A percentile compares a stretch with the other conserved stretches of the same genome.
Conservation (phyloP, 441 rosid species). For the Populus hybrid region DNA sequence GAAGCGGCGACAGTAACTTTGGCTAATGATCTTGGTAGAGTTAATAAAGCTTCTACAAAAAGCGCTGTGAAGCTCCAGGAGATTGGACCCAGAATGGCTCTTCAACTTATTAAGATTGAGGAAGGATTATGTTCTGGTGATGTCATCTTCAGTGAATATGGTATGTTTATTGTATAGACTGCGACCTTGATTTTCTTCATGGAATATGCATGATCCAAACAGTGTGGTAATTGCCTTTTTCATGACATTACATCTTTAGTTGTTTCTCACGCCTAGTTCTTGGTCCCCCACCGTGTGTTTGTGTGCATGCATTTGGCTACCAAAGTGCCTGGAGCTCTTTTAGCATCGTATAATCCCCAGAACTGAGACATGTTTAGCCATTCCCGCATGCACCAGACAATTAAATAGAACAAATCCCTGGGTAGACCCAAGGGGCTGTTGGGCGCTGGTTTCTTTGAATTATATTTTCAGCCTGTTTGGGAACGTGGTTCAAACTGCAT, state of each 20-base stretch:
- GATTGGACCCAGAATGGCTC: constrained; percentile 91
- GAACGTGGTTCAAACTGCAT: too few relatives aligned
- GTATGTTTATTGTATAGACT: constrained; percentile 32
- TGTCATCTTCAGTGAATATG: constrained; percentile 67
- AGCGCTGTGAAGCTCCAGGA: constrained; percentile 89
- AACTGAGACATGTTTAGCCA: background rate
- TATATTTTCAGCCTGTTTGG: background rate
- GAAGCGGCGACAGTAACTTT: constrained; percentile 88
- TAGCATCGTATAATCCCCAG: background rate
- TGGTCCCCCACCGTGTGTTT: background rate
- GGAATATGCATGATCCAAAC: background rate
- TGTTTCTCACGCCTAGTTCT: background rate
- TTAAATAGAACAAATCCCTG: too few relatives aligned
- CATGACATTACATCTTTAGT: background rate
- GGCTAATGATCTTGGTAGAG: constrained; percentile 65
- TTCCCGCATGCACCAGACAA: background rate
- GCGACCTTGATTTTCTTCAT: too few relatives aligned
- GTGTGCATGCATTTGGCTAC: background rate
- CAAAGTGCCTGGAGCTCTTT: background rate
- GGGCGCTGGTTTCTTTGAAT: background rate
- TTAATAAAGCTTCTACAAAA: constrained; percentile 57
- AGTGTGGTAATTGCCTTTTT: background rate
- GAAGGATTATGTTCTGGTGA: constrained; percentile 81
- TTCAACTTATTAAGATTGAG: constrained; percentile 76
- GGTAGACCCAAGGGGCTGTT: background rate